phyloP scores from a whole-genome alignment of 768 basidiomycete genomes.

The Ramaria rubella region DNA sequence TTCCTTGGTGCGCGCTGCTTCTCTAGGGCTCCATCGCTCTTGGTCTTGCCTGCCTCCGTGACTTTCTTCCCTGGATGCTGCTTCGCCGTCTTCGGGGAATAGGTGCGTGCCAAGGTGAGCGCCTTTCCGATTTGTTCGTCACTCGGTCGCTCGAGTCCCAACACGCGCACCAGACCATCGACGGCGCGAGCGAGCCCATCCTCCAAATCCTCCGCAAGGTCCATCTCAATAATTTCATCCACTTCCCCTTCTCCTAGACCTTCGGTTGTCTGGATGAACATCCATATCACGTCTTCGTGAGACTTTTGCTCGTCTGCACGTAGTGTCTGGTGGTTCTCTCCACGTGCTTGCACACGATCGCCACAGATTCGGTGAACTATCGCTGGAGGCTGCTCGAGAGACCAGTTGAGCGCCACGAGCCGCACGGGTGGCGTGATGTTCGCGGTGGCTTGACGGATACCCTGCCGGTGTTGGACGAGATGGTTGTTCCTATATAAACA shows the following conservation, averaged over 20 bases:
- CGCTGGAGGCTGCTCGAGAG: conserved; percentile 46
- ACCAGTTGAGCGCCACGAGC: conserved; percentile 79
- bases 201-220: conserved; percentile 48
- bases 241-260: conserved; percentile 58
- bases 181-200: conserved; percentile 52
- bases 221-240: conserved; percentile 63
- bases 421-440: conserved; percentile 49
- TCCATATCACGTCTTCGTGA: conserved; percentile 80
- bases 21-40: conserved; percentile 26
- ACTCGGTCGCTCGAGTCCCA: conserved; percentile 48
- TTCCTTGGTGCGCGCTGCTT: conserved; percentile 27
- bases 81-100: conserved; percentile 32
- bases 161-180: conserved; percentile 45
- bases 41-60: conserved; percentile 14
- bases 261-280: conserved; percentile 62
- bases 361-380: conserved; percentile 70
- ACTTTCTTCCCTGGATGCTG: conserved; percentile 20
- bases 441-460: conserved; percentile 51
- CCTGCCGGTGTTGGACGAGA: conserved; percentile 65
- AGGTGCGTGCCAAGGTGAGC: conserved; percentile 34
- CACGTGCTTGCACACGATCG: conserved; percentile 67
- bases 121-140: conserved; percentile 51
- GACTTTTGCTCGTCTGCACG: conserved; percentile 46
- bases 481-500: conserved; percentile 75
- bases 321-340: conserved; percentile 79